Base-by-base conservation (phyloP, 371 early-diverging fungal genomes). In the Mucor plumbeus region DNA sequence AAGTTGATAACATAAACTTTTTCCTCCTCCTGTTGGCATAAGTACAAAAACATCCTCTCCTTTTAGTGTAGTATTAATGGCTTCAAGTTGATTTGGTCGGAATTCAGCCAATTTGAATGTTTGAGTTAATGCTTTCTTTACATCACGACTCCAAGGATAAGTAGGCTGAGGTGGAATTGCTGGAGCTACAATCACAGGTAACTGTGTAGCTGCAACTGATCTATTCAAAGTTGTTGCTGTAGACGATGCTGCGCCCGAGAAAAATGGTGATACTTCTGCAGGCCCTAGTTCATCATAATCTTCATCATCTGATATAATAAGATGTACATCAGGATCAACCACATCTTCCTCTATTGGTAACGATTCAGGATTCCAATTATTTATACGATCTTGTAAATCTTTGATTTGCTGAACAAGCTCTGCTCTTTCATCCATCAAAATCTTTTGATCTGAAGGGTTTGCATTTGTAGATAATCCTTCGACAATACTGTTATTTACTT, bases 1-100 rank as follows among this genome's bases (percentile, higher is more conserved):
- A 21, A 99, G 84, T 75, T 99, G 99, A 78, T 97, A 99, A 74
- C 99, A 99, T 35, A 99, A 76, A 74, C 94, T 93, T 78, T 99
- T 99, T 7, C 99, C 99, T 0, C 99, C 99, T 40, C 99, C 99
- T 1, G 99, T 99, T 2, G 99, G 99, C 99, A 99, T 99, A 43
- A 99, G 78, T 40, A 99, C 97, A 90, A 99, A 99, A 0, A 94
- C 92, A 71, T 99, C 99, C 50, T 91, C 86, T 1, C 96, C 95
- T 1, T 82, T 69, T 8, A 99, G 77, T 1, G 95, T 91, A 0
- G 95, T 91, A 69, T 97, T 93, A 76, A 99, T 97, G 5, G 98
- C 97, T 54, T 94, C 94, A 8, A 94, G 79, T 76, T 99, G 99
- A 71, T 99, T 96, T 5, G 85, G 82, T 36, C 99, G 89, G 69